These are phyloP conservation scores for Sphagnurus paluster DNA, from an alignment of 1,284 basidiomycete genomes.

Conservation along the genomic window DNA sequence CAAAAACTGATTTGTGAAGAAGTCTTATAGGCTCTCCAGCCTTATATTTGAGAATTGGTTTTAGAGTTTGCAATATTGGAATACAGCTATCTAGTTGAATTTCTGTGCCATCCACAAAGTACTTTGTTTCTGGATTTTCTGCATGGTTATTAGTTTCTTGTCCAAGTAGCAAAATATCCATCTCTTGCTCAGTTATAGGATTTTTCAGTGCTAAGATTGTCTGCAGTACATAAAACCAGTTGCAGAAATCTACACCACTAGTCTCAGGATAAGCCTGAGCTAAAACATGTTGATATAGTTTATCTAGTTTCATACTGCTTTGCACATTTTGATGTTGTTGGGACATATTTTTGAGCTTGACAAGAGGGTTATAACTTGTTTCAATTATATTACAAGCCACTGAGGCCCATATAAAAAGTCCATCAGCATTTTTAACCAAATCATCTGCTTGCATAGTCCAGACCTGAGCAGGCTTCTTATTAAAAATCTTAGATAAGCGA, in stretches of 20 bases:
- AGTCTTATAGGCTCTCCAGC: background rate
- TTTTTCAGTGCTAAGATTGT: background rate
- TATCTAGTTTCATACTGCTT: too few species aligned
- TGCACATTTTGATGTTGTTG: background rate
- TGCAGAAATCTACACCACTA: background rate
- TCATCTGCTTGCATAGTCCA: background rate
- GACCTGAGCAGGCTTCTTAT: background rate
- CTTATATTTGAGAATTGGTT: background rate
- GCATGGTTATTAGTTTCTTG: too few species aligned
- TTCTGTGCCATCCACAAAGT: background rate
- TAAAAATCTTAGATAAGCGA: background rate
- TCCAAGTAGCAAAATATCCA: background rate
- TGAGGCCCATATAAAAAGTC: slow-evolving; percentile 1
- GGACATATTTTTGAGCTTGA: background rate
- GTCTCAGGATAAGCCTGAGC: background rate
- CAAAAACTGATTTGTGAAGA: slow-evolving; percentile 1
- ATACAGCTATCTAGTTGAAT: background rate
- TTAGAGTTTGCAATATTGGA: background rate
- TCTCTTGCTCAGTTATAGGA: background rate
- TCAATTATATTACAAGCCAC: background rate
- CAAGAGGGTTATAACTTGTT: background rate
- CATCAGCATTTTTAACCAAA: background rate
- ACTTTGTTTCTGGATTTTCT: background rate
- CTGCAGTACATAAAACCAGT: background rate
- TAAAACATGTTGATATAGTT: background rate